phyloP scores from a whole-genome alignment of 495 filamentous ascomycete genomes.

The Aspergillus funiculosus region DNA sequence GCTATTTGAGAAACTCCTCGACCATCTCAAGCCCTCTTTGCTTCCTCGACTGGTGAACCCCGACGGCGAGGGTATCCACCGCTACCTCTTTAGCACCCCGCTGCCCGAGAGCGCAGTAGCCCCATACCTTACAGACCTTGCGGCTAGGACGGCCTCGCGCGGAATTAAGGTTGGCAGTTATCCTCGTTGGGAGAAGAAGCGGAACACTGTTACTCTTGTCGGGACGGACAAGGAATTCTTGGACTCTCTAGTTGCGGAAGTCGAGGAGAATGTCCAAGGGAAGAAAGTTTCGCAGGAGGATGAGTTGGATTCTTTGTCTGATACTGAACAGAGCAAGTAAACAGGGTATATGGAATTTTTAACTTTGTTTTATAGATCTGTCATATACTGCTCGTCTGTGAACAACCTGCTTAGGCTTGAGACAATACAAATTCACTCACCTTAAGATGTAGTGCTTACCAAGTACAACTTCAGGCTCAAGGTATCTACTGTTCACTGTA shows the following conservation, averaged over 20 bases:
- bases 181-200: conserved; percentile 81
- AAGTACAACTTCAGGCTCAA: background rate
- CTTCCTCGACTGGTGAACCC: conserved; percentile 66
- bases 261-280: conserved; percentile 57
- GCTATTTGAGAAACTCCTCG: conserved; percentile 72
- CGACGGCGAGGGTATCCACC: conserved; percentile 68
- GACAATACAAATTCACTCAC: too few relatives aligned
- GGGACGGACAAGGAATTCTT: conserved; percentile 61
- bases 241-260: conserved; percentile 54
- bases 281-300: conserved; percentile 50
- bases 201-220: conserved; percentile 88
- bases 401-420: background rate
- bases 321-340: conserved; percentile 23
- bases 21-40: conserved; percentile 65
- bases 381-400: background rate
- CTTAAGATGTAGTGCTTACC: too few relatives aligned
- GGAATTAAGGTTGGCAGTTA: conserved; percentile 97
- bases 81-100: conserved; percentile 80
- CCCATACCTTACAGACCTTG: conserved; percentile 71
- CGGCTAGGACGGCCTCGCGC: conserved; percentile 58
- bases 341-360: too few relatives aligned
- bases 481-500: background rate
- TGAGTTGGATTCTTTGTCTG: conserved; percentile 48
- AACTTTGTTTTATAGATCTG: background rate
- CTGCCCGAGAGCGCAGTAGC: conserved; percentile 80